phyloP scores from a whole-genome alignment of 164 flowering plant species.

The Euptelea pleiosperma region DNA sequence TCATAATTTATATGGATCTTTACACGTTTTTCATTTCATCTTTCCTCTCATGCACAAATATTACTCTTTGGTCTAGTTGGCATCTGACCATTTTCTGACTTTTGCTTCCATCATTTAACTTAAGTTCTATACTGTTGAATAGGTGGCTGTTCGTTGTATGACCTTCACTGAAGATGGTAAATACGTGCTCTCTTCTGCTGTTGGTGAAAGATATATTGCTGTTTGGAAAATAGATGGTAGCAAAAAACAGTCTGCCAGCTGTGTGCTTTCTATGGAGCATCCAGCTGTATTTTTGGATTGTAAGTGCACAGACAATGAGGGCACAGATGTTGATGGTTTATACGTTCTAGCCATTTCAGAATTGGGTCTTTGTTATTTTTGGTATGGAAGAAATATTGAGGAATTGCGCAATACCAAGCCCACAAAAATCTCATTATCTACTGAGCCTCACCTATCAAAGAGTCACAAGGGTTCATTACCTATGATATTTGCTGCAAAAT shows the following conservation, averaged over 20 bases:
- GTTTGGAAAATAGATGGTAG: constrained; percentile 69
- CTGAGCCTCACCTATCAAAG: constrained; percentile 30
- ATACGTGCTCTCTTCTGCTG: constrained; percentile 80
- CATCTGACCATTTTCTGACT: neutral
- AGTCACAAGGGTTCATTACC: constrained; percentile 41
- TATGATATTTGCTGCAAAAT: constrained; percentile 63
- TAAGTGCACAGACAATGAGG: constrained; percentile 26
- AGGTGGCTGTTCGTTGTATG: constrained; percentile 85
- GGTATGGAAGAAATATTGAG: constrained; percentile 64
- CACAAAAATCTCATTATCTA: constrained; percentile 51
- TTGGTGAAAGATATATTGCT: constrained; percentile 79
- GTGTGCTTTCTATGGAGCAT: constrained; percentile 88
- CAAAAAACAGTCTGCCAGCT: constrained; percentile 64
- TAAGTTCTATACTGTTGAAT: constrained; percentile 12
- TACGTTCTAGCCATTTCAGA: constrained; percentile 84
- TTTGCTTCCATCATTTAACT: neutral
- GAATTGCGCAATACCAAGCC: constrained; percentile 62
- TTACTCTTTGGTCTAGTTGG: constrained; percentile 7
- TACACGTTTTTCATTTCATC: no score
- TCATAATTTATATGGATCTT: neutral
- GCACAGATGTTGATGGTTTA: constrained; percentile 33
- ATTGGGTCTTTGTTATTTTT: constrained; percentile 71
- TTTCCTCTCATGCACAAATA: neutral
- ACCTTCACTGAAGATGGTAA: constrained; percentile 76
- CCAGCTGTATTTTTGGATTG: constrained; percentile 80